These are phyloP conservation scores for Papilionanthe hybrid DNA, from an alignment of 116 monocot species.

Conservation along the genomic window DNA sequence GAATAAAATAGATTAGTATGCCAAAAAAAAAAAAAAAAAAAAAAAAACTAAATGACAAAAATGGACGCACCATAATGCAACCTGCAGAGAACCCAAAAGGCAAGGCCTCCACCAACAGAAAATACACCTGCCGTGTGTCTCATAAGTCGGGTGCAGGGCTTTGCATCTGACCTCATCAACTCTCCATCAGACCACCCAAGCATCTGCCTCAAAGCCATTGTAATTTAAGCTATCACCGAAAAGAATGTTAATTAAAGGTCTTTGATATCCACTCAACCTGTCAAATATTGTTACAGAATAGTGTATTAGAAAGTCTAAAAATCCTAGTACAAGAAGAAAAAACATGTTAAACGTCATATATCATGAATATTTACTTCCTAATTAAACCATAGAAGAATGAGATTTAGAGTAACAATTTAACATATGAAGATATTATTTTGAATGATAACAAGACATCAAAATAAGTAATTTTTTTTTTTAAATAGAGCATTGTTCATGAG, in stretches of 20 bases:
- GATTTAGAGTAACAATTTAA: no score
- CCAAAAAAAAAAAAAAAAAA: neutral
- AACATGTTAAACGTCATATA: neutral
- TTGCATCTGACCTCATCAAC: slow-evolving; percentile 82
- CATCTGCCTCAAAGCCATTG: slow-evolving; percentile 60
- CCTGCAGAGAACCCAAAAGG: slow-evolving; percentile 84
- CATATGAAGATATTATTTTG: no score
- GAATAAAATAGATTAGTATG: no score
- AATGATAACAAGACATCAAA: no score
- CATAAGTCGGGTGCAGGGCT: slow-evolving; percentile 75
- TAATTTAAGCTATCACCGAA: neutral
- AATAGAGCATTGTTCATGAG: no score
- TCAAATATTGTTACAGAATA: neutral
- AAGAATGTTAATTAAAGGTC: neutral
- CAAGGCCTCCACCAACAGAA: slow-evolving; percentile 58
- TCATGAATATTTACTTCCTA: no score
- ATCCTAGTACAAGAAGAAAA: neutral
- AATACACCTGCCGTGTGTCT: slow-evolving; percentile 69
- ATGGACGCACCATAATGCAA: slow-evolving; percentile 68
- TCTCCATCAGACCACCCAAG: slow-evolving; percentile 85
- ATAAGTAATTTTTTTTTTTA: no score
- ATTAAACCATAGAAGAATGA: no score
- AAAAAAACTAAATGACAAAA: slow-evolving; percentile 2
- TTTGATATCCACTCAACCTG: neutral
- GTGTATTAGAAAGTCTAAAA: neutral